Percentiles rank a stretch among this genome's conserved stretches.
These are phyloP conservation scores for Pelargonium citronellum DNA, from an alignment of 441 rosid species.

Conservation along the genomic window DNA sequence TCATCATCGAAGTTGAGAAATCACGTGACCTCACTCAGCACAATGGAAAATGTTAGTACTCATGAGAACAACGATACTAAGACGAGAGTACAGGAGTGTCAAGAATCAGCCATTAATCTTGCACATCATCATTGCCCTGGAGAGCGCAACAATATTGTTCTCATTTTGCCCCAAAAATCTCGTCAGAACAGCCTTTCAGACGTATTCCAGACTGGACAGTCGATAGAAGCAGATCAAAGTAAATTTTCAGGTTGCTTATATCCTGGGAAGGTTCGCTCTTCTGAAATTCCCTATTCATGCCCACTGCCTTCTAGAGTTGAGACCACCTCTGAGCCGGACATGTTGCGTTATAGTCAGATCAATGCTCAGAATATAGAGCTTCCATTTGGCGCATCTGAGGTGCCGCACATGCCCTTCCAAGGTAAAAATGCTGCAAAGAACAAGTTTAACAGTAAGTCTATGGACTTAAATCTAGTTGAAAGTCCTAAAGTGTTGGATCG, in stretches of 20 bases:
- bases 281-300: slow-evolving; percentile 41
- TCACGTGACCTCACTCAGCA: slow-evolving; percentile 17
- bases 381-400: slow-evolving; percentile 25
- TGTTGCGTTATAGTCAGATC: slow-evolving; percentile 18
- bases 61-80: slow-evolving; percentile 14
- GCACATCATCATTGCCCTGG: slow-evolving; percentile 21
- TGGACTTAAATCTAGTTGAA: slow-evolving; percentile 29
- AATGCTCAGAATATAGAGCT: slow-evolving; percentile 15
- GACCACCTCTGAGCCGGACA: slow-evolving; percentile 25
- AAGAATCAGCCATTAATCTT: slow-evolving; percentile 23
- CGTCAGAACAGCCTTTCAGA: slow-evolving; percentile 13
- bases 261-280: slow-evolving; percentile 21
- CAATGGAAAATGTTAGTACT: slow-evolving; percentile 22
- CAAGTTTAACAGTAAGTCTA: slow-evolving; percentile 6
- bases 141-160: slow-evolving; percentile 35
- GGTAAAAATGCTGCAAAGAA: slow-evolving; percentile 22
- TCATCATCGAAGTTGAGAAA: slow-evolving; percentile 27
- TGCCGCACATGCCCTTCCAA: slow-evolving; percentile 18
- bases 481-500: slow-evolving; percentile 36
- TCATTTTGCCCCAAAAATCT: slow-evolving; percentile 31
- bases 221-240: slow-evolving; percentile 22
- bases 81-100: slow-evolving; percentile 24
- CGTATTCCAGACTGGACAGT: slow-evolving; percentile 20
- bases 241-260: slow-evolving; percentile 26
- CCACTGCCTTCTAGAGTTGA: slow-evolving; percentile 39